These are phyloP conservation scores for Taiozyma onychis DNA, from an alignment of 1,139 yeast species.

Conservation along the genomic window DNA sequence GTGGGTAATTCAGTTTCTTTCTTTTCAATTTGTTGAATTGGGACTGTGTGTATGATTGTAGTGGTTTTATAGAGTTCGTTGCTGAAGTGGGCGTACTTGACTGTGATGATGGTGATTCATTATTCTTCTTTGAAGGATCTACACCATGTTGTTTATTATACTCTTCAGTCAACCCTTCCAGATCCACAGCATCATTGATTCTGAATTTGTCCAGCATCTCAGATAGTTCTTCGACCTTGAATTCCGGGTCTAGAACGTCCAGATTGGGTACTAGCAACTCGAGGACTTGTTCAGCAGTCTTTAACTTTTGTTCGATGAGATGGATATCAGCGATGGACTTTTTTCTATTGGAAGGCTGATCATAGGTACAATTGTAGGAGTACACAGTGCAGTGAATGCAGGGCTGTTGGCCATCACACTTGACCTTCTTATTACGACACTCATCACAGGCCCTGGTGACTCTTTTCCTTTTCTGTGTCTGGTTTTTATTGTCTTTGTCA, in stretches of 20 bases:
- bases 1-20: conserved; percentile 15
- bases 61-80: not conserved
- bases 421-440: conserved; percentile 77
- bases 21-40: conserved; percentile 9
- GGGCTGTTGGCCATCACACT: conserved; percentile 91
- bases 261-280: conserved; percentile 46
- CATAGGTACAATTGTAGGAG: conserved; percentile 70
- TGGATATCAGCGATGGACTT: conserved; percentile 31
- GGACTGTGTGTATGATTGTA: not conserved
- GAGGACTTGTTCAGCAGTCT: conserved; percentile 31
- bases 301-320: conserved; percentile 30
- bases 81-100: conserved; percentile 1
- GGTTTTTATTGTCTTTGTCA: not conserved
- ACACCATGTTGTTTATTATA: conserved; percentile 7
- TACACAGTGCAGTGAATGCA: conserved; percentile 93
- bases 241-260: conserved; percentile 42
- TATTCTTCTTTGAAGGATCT: not conserved
- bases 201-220: conserved; percentile 8
- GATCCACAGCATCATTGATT: not conserved
- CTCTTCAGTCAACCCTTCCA: conserved; percentile 7
- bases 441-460: conserved; percentile 93
- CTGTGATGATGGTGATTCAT: conserved; percentile 1
- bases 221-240: conserved; percentile 41
- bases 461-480: conserved; percentile 53
- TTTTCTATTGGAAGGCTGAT: conserved; percentile 68